Conservation (phyloP, 148 eudicot genomes). For the Cornus florida region DNA sequence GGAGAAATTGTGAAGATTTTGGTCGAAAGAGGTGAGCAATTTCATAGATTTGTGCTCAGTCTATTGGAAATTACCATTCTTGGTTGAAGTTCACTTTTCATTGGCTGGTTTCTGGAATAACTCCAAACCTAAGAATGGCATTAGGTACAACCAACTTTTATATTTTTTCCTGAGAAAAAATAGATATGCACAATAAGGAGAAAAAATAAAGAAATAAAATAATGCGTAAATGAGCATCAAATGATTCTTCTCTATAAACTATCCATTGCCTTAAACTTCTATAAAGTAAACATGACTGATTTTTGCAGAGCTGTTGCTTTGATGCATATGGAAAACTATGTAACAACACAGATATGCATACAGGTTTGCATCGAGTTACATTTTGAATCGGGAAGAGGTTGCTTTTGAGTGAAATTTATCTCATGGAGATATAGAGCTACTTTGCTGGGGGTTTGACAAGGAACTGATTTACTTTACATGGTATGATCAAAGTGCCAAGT, state of each 20-base stretch:
- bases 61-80: background rate
- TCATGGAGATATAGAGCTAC: too few species aligned
- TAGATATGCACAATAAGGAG: background rate
- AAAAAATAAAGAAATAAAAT: background rate
- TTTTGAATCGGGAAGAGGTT: too few species aligned
- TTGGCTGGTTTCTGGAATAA: background rate
- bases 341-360: too few species aligned
- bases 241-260: background rate
- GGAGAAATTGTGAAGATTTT: slow-evolving; percentile 61
- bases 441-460: too few species aligned
- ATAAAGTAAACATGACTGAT: too few species aligned
- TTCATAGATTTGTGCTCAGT: background rate
- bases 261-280: too few species aligned
- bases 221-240: background rate
- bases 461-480: too few species aligned
- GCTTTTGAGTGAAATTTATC: too few species aligned
- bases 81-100: background rate
- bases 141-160: background rate
- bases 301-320: too few species aligned
- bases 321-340: too few species aligned
- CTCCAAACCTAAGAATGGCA: background rate
- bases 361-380: too few species aligned
- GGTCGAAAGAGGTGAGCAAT: slow-evolving; percentile 51
- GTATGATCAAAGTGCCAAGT: too few species aligned
- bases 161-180: background rate